A percentile compares a stretch with the other conserved stretches of the same genome.
Conservation (phyloP, 2,329 filamentous ascomycete genomes). For the Alternaria sp. region DNA sequence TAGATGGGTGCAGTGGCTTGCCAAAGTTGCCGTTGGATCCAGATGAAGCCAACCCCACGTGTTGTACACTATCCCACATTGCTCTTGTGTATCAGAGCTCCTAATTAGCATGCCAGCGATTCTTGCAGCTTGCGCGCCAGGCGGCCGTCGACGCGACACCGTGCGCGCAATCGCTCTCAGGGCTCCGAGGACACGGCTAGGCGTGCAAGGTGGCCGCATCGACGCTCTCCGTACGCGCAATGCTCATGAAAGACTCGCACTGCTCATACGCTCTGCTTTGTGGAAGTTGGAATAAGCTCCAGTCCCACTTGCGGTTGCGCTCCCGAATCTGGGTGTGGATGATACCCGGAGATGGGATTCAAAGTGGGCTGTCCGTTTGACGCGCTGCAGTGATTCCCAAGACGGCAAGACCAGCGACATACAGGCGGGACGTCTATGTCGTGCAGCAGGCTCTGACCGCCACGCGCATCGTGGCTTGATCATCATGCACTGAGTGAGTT, state of each 20-base stretch:
- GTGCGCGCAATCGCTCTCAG: constrained; percentile 8
- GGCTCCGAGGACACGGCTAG: constrained; percentile 12
- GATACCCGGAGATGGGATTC: constrained; percentile 33
- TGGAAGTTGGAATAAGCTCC: constrained; percentile 46
- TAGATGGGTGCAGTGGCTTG: neutral
- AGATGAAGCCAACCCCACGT: constrained; percentile 33
- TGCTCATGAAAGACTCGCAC: constrained; percentile 1
- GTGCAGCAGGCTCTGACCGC: constrained; percentile 31
- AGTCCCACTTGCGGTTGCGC: constrained; percentile 43
- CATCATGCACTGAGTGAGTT: constrained; percentile 25
- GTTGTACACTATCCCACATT: constrained; percentile 26
- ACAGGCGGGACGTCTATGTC: constrained; percentile 32
- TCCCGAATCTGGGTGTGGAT: constrained; percentile 36
- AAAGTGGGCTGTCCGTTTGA: constrained; percentile 36
- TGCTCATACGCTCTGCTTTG: neutral
- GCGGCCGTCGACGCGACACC: constrained; percentile 8
- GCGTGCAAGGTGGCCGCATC: constrained; percentile 6
- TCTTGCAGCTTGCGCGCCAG: constrained; percentile 10
- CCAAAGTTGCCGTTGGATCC: constrained; percentile 11
- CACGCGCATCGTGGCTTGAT: constrained; percentile 20
- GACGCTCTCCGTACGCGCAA: constrained; percentile 5
- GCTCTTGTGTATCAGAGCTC: constrained; percentile 11
- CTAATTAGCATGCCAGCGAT: constrained; percentile 2
- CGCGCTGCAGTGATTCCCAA: constrained; percentile 29
- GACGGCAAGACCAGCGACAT: constrained; percentile 37